Base-by-base conservation (phyloP, 2,329 filamentous ascomycete species). In the Monosporascus ibericus region DNA sequence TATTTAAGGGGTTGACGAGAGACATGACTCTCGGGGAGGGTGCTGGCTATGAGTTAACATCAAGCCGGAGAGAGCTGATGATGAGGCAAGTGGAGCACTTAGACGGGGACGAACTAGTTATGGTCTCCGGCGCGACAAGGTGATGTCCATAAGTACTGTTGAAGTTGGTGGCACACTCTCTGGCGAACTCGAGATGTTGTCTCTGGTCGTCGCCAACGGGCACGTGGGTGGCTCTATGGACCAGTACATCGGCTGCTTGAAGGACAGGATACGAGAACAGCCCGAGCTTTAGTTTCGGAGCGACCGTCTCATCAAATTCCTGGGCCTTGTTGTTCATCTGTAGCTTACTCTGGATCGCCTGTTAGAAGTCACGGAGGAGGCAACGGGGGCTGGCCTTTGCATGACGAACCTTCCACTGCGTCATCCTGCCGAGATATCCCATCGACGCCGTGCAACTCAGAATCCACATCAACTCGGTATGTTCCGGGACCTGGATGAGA, bases 371-470 rank as follows among this genome's bases (percentile, higher is more conserved):
- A 24, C 9, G 44, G 17, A 48, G 47, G n/a, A 30, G 25, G 40
- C 20, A 46, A 34, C 11, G 27, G 15, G 11, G 22, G 14, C 38
- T 47, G 36, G 46, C 22, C 11, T 25, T 36, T 6, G 11, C 18
- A 8, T 22, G 24, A 57, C 64, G 48, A 53, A 90, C 90, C 84
- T 99, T 99, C 92, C 94, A 99, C 70, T 97, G 94, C 27, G 94
- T 97, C 94, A 99, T 99, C n/a, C 94, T 80, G 9, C 87, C 87
- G n/a, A 99, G 75, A 71, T 96, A 95, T 39, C 94, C 94, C 70
- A 94, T 91, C 5, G 89, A 92, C 24, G 94, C 89, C 49, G 88
- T 88, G 60, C 92, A 96, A 65, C 90, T 92, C 56, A 99, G 73
- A 65, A 97, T 91, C 94, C 94, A 99, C 88, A 96, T 95, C 57